Base-by-base conservation (phyloP, 495 filamentous ascomycete species). In the Penicillium lagena region DNA sequence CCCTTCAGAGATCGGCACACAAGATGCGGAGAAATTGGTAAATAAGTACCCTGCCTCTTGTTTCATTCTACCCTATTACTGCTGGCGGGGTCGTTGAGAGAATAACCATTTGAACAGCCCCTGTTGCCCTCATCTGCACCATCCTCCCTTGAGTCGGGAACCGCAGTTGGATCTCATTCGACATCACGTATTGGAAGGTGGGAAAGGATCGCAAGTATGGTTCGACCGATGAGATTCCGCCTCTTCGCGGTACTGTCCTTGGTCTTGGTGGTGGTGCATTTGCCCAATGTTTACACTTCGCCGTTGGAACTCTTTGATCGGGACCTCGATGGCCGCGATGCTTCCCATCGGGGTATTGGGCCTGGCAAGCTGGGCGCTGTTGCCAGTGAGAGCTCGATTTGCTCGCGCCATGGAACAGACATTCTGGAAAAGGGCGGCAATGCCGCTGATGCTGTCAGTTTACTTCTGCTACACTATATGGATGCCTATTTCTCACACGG, bases 331-430 rank as follows among this genome's bases (percentile, higher is more conserved):
- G 15, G 7, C 1, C 8, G 37, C 5, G 11, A 33, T 28, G 33
- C 14, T 12, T 43, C n/a, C 5, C 30, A 33, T 29, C 28, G 28
- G 11, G 31, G 37, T 8, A 38, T 61, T 31, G 60, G 44, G 9
- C 57, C 59, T 9, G 68, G 75, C 11, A 70, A 70, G 53, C 56
- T 73, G 2, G 89, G 90, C 1, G 89, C 86, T 33, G 83, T 91
- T n/a, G 86, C 89, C 1, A 84, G 80, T 31, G 87, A 94, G 58
- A 89, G 76, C 50, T 63, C 72, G 0, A 74, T 86, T 51, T 95
- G 90, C 53, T 90, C 85, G 50, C 60, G 79, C 13, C 80, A 93
- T 57, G 89, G 89, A 13, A 79, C 80, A 9, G 76, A 89, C 11
- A 73, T 90, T 35, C 59, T 95, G 36, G 70, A 80, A 39, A 55